Percentiles rank a stretch among this genome's conserved stretches.
These are phyloP conservation scores for Blastomyces gilchristii DNA, from an alignment of 2,329 filamentous ascomycete genomes.

Conservation along the genomic window DNA sequence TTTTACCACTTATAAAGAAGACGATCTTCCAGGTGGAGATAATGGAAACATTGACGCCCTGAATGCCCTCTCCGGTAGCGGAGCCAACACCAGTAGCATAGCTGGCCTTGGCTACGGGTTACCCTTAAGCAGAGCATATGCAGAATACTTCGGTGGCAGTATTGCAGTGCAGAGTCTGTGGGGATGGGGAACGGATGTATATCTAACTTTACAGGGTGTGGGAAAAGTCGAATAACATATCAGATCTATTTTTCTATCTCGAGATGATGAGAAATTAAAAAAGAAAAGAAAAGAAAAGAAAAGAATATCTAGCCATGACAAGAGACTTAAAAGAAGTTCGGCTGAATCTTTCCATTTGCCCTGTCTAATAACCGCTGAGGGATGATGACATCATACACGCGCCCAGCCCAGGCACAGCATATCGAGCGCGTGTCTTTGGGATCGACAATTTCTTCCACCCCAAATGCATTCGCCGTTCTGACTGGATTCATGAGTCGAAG, in stretches of 20 bases:
- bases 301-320: neutral
- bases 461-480: constrained; percentile 53
- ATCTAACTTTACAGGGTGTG: constrained; percentile 52
- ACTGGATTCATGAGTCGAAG: constrained; percentile 54
- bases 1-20: constrained; percentile 85
- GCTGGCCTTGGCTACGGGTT: constrained; percentile 89
- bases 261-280: neutral
- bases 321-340: constrained; percentile 27
- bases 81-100: constrained; percentile 68
- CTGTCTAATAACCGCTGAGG: constrained; percentile 39
- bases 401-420: constrained; percentile 45
- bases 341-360: constrained; percentile 34
- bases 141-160: constrained; percentile 94
- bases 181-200: constrained; percentile 75
- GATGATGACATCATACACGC: constrained; percentile 47
- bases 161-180: constrained; percentile 91
- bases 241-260: neutral
- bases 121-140: constrained; percentile 82
- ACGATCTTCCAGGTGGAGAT: constrained; percentile 41
- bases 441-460: constrained; percentile 56
- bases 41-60: constrained; percentile 56
- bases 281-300: neutral
- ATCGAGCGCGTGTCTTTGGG: constrained; percentile 49
- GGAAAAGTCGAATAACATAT: constrained; percentile 37
- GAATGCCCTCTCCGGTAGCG: constrained; percentile 62